A percentile compares a stretch with the other conserved stretches of the same genome.
Conservation (phyloP, 106 monocot genomes). For the Dioscorea dumetorum region DNA sequence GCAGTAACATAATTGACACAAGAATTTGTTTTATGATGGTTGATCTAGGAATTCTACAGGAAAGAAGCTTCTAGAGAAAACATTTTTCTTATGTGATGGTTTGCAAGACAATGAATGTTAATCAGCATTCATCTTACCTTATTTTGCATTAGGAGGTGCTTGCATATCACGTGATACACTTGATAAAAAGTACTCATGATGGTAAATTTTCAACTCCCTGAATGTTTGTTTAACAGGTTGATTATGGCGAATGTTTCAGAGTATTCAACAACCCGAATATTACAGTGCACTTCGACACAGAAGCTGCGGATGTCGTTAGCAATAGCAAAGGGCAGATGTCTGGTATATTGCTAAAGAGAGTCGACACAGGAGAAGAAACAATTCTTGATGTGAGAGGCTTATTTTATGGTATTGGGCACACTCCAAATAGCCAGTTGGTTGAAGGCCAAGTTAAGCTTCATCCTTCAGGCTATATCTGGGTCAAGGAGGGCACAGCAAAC, state of each 20-base stretch:
- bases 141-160: background rate
- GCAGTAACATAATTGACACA: no score
- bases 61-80: no score
- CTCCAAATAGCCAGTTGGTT: slow-evolving; percentile 88
- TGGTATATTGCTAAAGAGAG: slow-evolving; percentile 57
- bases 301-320: slow-evolving; percentile 73
- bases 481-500: slow-evolving; percentile 66
- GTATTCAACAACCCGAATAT: slow-evolving; percentile 92
- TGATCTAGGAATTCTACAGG: no score
- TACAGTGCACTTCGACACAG: slow-evolving; percentile 95
- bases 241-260: slow-evolving; percentile 99
- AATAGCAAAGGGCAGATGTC: slow-evolving; percentile 93
- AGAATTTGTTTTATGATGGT: no score
- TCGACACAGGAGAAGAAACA: slow-evolving; percentile 65
- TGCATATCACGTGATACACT: slow-evolving; percentile 5
- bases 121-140: no score
- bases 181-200: slow-evolving; percentile 11
- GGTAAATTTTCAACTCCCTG: slow-evolving; percentile 64
- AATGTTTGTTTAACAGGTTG: slow-evolving; percentile 99
- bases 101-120: no score
- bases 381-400: slow-evolving; percentile 82
- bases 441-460: slow-evolving; percentile 90
- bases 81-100: no score
- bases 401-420: slow-evolving; percentile 95
- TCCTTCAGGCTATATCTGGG: slow-evolving; percentile 63